A percentile compares a stretch with the other conserved stretches of the same genome.
These are phyloP conservation scores for Eucalyptus coolabah DNA, from an alignment of 345 rosid species.

Conservation along the genomic window DNA sequence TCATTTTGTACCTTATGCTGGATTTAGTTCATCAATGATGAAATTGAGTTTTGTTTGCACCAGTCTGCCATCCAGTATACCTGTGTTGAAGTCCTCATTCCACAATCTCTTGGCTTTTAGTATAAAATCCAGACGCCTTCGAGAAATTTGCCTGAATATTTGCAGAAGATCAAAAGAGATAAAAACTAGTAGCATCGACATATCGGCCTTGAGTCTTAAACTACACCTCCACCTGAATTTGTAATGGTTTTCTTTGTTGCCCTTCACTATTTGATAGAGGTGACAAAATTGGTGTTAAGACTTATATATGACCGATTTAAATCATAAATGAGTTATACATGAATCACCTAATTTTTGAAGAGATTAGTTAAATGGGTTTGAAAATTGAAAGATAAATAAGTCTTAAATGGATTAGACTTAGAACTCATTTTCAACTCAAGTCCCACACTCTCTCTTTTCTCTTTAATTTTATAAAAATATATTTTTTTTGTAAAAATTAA, in stretches of 20 bases:
- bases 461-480: no score
- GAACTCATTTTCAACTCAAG: no score
- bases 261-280: neutral
- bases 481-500: no score
- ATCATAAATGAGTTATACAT: no score
- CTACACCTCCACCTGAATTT: neutral
- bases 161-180: neutral
- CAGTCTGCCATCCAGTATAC: neutral
- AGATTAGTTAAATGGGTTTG: no score
- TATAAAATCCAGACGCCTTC: neutral
- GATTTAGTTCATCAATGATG: neutral
- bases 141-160: neutral
- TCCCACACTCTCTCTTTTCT: no score
- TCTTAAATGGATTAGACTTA: no score
- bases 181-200: neutral
- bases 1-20: constrained; percentile 7
- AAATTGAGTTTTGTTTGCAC: neutral
- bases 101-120: neutral
- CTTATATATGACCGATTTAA: no score
- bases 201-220: neutral
- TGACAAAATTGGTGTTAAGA: no score
- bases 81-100: neutral
- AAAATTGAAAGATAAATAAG: no score
- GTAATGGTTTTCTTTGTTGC: neutral
- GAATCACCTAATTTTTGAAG: no score